A percentile compares a stretch with the other conserved stretches of the same genome.
Evolutionary conservation across 2,329 filamentous ascomycete species (phyloP).

Genomic region (Arthrobotrys pseudoclavata): DNA sequence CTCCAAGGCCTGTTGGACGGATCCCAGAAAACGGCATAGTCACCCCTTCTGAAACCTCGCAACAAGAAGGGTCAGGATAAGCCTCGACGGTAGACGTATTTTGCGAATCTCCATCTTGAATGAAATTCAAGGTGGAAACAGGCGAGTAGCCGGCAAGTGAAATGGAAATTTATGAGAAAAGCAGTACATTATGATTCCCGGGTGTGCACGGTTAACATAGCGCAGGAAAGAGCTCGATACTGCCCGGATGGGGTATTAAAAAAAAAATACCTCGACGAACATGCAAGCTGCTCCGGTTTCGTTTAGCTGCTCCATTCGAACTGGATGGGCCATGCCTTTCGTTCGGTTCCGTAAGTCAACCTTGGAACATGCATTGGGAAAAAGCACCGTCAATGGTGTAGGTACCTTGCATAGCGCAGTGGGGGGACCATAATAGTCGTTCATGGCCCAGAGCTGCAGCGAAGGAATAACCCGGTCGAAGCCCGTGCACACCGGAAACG

Average conservation of each 20-base stretch:
- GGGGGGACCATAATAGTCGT: not conserved
- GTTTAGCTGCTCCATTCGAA: constrained; percentile 28
- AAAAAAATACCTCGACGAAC: not conserved
- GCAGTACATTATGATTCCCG: not conserved
- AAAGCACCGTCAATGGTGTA: not conserved
- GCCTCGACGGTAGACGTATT: not conserved
- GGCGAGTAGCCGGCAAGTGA: too few species aligned
- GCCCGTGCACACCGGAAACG: constrained; percentile 47
- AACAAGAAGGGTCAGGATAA: constrained; percentile 12
- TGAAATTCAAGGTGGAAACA: constrained; percentile 1
- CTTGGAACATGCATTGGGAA: not conserved
- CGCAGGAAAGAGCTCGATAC: constrained; percentile 35
- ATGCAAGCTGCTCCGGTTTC: constrained; percentile 30
- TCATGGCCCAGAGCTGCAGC: not conserved
- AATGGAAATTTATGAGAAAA: not conserved
- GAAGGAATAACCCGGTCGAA: constrained; percentile 32
- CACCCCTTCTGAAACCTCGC: constrained; percentile 30
- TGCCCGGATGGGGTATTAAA: not conserved
- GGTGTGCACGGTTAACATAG: constrained; percentile 25
- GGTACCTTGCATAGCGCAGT: constrained; percentile 21
- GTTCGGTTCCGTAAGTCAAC: constrained; percentile 16
- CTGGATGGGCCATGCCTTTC: not conserved
- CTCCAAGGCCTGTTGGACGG: constrained; percentile 2
- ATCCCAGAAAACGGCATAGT: constrained; percentile 15
- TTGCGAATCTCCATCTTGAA: not conserved